phyloP scores from a whole-genome alignment of 352 stramenopile species.

The Globisporangium cederbergense region DNA sequence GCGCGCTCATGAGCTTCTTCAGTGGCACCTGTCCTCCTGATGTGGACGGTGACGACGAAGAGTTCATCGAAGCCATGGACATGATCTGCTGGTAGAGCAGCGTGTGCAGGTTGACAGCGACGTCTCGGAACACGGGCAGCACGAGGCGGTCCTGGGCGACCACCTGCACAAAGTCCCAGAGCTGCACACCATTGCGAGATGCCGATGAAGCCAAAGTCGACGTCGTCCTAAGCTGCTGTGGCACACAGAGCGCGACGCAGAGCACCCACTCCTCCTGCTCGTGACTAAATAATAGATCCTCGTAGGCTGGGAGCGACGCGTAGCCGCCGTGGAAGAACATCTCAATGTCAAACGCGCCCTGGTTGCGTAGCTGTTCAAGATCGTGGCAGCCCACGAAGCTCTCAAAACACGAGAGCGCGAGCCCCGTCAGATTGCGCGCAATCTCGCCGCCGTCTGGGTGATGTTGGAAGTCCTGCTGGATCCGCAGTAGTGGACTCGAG shows the following conservation, averaged over 20 bases:
- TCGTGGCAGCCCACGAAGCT: constrained; percentile 44
- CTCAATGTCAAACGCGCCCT: constrained; percentile 50
- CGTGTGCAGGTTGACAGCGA: constrained; percentile 50
- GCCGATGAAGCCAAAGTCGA: background rate
- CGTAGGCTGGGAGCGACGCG: constrained; percentile 14
- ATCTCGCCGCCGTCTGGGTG: constrained; percentile 33
- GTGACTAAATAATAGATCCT: constrained; percentile 24
- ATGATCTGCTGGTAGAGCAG: constrained; percentile 55
- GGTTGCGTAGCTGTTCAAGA: constrained; percentile 45
- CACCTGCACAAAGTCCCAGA: constrained; percentile 62
- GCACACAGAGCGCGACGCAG: constrained; percentile 49
- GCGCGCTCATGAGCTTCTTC: constrained; percentile 38
- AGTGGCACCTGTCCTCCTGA: constrained; percentile 7
- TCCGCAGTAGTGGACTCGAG: constrained; percentile 47
- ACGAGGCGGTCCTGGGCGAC: constrained; percentile 49
- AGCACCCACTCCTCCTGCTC: constrained; percentile 50
- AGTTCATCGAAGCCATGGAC: constrained; percentile 22
- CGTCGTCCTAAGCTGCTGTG: constrained; percentile 30
- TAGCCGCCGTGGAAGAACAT: constrained; percentile 23
- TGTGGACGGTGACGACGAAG: constrained; percentile 7
- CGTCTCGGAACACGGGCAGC: constrained; percentile 36
- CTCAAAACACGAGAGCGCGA: constrained; percentile 57
- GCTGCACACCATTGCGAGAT: constrained; percentile 16
- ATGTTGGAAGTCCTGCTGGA: constrained; percentile 54
- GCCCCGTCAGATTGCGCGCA: constrained; percentile 25